Conservation (phyloP, 768 basidiomycete genomes). For the Grammothele lineata region DNA sequence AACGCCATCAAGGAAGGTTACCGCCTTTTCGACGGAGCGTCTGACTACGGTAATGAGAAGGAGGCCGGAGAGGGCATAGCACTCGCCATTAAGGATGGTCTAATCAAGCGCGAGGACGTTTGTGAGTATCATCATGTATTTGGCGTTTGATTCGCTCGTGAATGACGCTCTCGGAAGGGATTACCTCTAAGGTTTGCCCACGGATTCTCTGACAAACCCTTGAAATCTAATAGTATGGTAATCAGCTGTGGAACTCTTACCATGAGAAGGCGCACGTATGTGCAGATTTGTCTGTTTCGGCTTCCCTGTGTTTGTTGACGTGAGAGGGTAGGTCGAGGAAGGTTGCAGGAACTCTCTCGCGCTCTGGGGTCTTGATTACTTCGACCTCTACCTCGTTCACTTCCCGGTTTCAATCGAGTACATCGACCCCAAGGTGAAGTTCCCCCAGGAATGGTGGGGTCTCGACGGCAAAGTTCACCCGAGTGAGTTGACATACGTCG, state of each 20-base stretch:
- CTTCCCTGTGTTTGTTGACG: background rate
- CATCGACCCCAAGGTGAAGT: constrained; percentile 69
- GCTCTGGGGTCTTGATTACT: constrained; percentile 83
- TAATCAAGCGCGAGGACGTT: constrained; percentile 85
- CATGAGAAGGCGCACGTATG: constrained; percentile 74
- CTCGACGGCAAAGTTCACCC: constrained; percentile 68
- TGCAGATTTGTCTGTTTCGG: constrained; percentile 1
- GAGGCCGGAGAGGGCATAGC: constrained; percentile 77
- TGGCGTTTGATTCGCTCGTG: background rate
- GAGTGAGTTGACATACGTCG: no score
- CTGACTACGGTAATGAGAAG: constrained; percentile 88
- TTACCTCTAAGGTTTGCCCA: constrained; percentile 69
- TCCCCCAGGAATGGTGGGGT: constrained; percentile 81
- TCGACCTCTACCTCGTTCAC: constrained; percentile 78
- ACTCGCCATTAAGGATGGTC: constrained; percentile 72
- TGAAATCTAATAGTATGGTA: constrained; percentile 1
- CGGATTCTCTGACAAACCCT: constrained; percentile 7
- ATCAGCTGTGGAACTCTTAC: constrained; percentile 84
- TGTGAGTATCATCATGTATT: constrained; percentile 43
- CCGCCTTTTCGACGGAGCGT: constrained; percentile 81
- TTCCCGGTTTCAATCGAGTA: constrained; percentile 83
- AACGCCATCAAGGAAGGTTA: constrained; percentile 83
- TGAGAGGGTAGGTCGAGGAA: constrained; percentile 41
- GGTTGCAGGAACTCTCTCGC: constrained; percentile 60
- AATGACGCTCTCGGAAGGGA: constrained; percentile 50